Evolutionary conservation across 352 stramenopile species (phyloP), one percentile per base, ranked within the genome.

Genomic region (Aphanomyces invadans): DNA sequence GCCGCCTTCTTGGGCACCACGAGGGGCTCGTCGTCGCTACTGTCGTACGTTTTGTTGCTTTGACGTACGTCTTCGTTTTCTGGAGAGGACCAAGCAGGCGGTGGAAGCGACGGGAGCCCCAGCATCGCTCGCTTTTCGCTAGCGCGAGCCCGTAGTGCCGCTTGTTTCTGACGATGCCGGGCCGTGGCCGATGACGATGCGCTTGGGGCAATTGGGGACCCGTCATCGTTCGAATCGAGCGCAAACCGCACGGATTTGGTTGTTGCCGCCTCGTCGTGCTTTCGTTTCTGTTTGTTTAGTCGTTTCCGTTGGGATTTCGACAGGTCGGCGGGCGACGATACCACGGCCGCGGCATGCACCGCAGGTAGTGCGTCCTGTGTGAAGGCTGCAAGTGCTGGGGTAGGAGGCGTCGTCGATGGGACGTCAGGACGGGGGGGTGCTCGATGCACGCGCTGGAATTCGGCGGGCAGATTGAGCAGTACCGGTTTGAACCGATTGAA

Each of bases 401-500:
- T 5, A 1, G 49, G 49, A n/a, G 36, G 17, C 25, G 29, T 28
- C 12, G 7, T 7, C 7, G 23, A 5, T 21, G 21, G 25, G 29
- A 57, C 46, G 19, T 54, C 46, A 10, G 28, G n/a, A n/a, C n/a
- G 10, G 19, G 49, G 21, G 12, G 44, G 44, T 32, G 25, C 17
- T 15, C 21, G 49, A 10, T 26, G 49, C 4, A 38, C 2, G 11
- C 49, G 49, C 0, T 23, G 49, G 25, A 57, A 57, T n/a, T 57
- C 49, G 11, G 49, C 19, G 9, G 49, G 49, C 49, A 57, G 23
- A n/a, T 57, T 32, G 19, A 38, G 11, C 12, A 57, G 49, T 19
- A 39, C 29, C 17, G 49, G 49, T 32, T 57, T 57, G 29, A 57
- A 57, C 15, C 49, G 49, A 26, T 57, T 57, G 49, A 57, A 57